Percentiles rank a stretch among this genome's conserved stretches.
These are phyloP conservation scores for Alternaria sp. DNA, from an alignment of 2,329 filamentous ascomycete species.

Conservation along the genomic window DNA sequence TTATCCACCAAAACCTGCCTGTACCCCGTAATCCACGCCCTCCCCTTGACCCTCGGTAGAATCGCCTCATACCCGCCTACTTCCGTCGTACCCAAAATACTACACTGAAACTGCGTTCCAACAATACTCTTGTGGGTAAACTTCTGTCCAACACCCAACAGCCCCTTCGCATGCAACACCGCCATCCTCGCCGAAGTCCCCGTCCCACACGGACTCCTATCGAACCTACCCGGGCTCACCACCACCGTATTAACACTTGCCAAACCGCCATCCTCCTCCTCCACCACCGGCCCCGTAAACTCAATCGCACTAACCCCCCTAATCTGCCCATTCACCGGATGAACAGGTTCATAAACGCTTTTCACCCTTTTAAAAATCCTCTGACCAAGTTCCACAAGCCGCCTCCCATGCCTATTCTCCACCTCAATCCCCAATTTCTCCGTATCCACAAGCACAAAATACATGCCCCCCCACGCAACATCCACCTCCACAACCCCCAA, in stretches of 20 bases:
- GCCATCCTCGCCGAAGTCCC: slow-evolving; percentile 55
- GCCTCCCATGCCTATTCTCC: slow-evolving; percentile 38
- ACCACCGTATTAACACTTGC: slow-evolving; percentile 48
- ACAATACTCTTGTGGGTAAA: slow-evolving; percentile 54
- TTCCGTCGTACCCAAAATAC: slow-evolving; percentile 48
- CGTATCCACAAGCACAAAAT: slow-evolving; percentile 53
- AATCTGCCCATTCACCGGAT: slow-evolving; percentile 54
- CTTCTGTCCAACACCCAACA: slow-evolving; percentile 46
- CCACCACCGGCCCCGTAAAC: slow-evolving; percentile 46
- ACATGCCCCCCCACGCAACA: slow-evolving; percentile 57
- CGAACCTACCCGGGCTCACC: slow-evolving; percentile 55
- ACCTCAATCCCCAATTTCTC: slow-evolving; percentile 47
- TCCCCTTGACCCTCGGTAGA: slow-evolving; percentile 52
- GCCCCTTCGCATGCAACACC: slow-evolving; percentile 52
- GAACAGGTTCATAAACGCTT: slow-evolving; percentile 46
- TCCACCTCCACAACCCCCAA: slow-evolving; percentile 29
- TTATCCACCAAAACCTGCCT: slow-evolving; percentile 55
- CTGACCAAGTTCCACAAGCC: slow-evolving; percentile 53
- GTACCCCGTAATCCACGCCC: slow-evolving; percentile 56
- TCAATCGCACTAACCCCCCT: slow-evolving; percentile 50
- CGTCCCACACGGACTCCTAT: slow-evolving; percentile 57
- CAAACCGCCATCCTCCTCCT: slow-evolving; percentile 36
- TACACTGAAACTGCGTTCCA: slow-evolving; percentile 52
- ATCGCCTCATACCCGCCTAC: slow-evolving; percentile 54
- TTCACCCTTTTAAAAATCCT: slow-evolving; percentile 53